Evolutionary conservation across 192 early-diverging fungal species (phyloP).

Genomic region (Linnemannia elongata): DNA sequence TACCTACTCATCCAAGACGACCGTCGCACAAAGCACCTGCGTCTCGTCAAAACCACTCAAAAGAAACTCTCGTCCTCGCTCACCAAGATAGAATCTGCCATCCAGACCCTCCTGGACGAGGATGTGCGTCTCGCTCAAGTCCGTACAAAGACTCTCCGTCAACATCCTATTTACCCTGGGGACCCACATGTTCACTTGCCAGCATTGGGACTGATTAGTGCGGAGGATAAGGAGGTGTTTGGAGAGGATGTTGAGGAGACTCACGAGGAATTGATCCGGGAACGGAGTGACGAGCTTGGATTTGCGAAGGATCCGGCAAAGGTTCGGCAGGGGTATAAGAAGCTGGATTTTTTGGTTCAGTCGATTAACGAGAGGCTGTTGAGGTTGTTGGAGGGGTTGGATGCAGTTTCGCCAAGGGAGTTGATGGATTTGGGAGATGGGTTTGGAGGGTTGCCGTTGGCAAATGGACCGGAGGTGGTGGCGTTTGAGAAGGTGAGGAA

Average conservation of each 20-base stretch:
- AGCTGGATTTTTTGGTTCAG: slow-evolving; percentile 39
- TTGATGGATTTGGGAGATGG: slow-evolving; percentile 51
- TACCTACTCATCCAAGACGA: slow-evolving; percentile 55
- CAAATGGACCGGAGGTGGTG: slow-evolving; percentile 29
- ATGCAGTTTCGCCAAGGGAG: slow-evolving; percentile 48
- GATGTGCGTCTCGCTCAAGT: slow-evolving; percentile 50
- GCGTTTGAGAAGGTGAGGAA: slow-evolving; percentile 52
- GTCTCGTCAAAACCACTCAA: slow-evolving; percentile 28
- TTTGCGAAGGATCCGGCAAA: slow-evolving; percentile 29
- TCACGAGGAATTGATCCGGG: slow-evolving; percentile 33
- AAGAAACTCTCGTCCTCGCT: slow-evolving; percentile 27
- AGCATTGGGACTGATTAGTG: slow-evolving; percentile 23
- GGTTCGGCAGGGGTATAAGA: slow-evolving; percentile 46
- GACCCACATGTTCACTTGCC: slow-evolving; percentile 35
- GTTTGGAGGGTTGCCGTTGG: slow-evolving; percentile 21
- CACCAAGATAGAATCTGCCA: slow-evolving; percentile 19
- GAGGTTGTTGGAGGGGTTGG: slow-evolving; percentile 32
- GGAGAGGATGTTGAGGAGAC: slow-evolving; percentile 31
- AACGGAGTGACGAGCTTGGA: slow-evolving; percentile 20
- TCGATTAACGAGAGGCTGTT: slow-evolving; percentile 36
- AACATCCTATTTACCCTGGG: slow-evolving; percentile 21
- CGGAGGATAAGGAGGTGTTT: slow-evolving; percentile 23
- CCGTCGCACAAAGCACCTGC: slow-evolving; percentile 42
- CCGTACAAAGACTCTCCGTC: slow-evolving; percentile 31
- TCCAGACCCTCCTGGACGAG: slow-evolving; percentile 19